Percentiles rank a stretch among this genome's conserved stretches.
phyloP scores from a whole-genome alignment of 2,329 filamentous ascomycete genomes.

The Ceratocystis cubensis region DNA sequence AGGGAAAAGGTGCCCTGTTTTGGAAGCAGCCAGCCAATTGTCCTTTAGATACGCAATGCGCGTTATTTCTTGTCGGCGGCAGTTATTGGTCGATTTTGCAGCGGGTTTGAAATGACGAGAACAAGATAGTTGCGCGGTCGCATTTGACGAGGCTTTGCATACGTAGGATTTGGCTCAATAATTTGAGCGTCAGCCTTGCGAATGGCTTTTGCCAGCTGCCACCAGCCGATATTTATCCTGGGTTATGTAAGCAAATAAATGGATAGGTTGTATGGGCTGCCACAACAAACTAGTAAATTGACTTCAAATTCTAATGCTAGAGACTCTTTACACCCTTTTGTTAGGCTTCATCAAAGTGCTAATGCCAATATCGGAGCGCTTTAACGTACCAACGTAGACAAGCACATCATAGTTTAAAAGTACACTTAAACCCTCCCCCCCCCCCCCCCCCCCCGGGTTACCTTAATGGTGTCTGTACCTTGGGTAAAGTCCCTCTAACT shows the following conservation, averaged over 20 bases:
- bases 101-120: background rate
- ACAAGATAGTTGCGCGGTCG: background rate
- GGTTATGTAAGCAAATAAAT: background rate
- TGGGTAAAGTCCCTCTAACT: constrained; percentile 21
- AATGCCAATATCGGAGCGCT: no score
- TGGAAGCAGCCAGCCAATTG: background rate
- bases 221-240: background rate
- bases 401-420: no score
- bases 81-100: background rate
- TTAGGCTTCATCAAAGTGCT: no score
- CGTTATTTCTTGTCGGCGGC: background rate
- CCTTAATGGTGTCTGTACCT: constrained; percentile 21
- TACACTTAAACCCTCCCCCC: background rate
- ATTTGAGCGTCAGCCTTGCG: background rate
- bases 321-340: no score
- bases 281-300: no score
- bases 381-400: background rate
- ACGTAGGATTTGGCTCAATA: background rate
- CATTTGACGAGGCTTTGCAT: constrained; percentile 4
- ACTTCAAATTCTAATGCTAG: no score
- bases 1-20: background rate
- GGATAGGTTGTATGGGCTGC: no score
- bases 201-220: background rate
- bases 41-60: background rate
- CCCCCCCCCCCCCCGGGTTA: background rate